phyloP scores from a whole-genome alignment of 1,284 basidiomycete species.

The Anthracocystis walkeri region DNA sequence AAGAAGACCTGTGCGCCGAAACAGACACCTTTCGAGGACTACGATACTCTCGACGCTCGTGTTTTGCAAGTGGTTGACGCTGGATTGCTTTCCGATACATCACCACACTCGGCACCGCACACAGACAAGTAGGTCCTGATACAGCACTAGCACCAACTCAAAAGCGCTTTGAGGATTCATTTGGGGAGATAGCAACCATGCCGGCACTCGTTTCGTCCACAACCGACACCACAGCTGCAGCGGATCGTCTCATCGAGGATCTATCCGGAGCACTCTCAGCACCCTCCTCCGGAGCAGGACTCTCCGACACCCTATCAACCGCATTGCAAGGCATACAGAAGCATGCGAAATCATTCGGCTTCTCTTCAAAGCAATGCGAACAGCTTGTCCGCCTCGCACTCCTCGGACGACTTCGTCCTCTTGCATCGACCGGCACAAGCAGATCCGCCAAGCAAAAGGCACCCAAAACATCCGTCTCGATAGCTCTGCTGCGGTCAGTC shows the following conservation, averaged over 20 bases:
- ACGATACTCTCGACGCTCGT: not conserved
- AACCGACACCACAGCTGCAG: slow-evolving; percentile 14
- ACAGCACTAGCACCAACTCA: not conserved
- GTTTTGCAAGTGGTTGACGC: not conserved
- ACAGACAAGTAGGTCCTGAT: not conserved
- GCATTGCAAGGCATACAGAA: slow-evolving; percentile 22
- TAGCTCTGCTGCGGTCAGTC: slow-evolving; percentile 38
- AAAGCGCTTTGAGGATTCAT: not conserved
- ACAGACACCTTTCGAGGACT: not conserved
- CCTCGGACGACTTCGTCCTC: slow-evolving; percentile 23
- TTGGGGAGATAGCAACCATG: slow-evolving; percentile 4
- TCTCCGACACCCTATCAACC: slow-evolving; percentile 12
- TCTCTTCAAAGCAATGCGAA: slow-evolving; percentile 40
- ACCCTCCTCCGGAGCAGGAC: slow-evolving; percentile 12
- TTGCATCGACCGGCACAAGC: slow-evolving; percentile 13
- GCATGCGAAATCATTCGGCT: slow-evolving; percentile 35
- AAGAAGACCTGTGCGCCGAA: not conserved
- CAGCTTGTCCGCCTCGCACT: slow-evolving; percentile 39
- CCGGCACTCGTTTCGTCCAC: slow-evolving; percentile 22
- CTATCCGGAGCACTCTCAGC: slow-evolving; percentile 28
- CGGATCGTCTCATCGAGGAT: slow-evolving; percentile 33
- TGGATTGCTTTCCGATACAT: not conserved
- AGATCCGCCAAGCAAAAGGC: slow-evolving; percentile 22
- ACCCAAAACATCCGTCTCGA: slow-evolving; percentile 36
- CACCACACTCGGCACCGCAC: not conserved